Evolutionary conservation across 306 rosid species (phyloP), one percentile per base, ranked within the genome.

Genomic region (Begonia peltatifolia): DNA sequence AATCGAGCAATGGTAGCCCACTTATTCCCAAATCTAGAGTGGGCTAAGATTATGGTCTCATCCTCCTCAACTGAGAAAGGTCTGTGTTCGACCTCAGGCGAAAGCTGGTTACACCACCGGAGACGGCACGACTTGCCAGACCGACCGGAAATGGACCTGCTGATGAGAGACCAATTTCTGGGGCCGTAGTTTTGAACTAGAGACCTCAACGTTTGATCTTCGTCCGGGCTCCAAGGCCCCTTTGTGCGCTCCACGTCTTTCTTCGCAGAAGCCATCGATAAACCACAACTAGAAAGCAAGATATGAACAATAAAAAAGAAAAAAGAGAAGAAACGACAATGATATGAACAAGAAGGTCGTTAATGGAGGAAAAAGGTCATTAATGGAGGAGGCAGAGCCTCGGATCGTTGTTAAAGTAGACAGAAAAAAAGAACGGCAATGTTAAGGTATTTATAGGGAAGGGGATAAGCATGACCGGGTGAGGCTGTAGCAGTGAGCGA

Each of bases 211-310:
- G 78, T 68, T 43, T 83, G 86, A 47, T 87, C 95, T 20, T 87
- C 95, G 20, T 83, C 93, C 2, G 84, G 95, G 46, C 93, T 80
- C 95, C 95, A 87, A 5, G 95, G 87, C 2, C 95, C 95, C 63
- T 78, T 87, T 16, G 80, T 82, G 58, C 95, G 89, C 74, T 80
- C 93, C 59, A 62, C 51, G 11, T 35, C 12, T 4, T 71, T 70
- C 47, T 55, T 66, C 9, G 71, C 5, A 8, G 79, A 71, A 38
- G 76, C 76, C 83, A 77, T 77, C 2, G 54, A 57, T 10, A 30
- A 30, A 30, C 38, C 38, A 6, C 38, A 30, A 30, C 38, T 30
- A 30, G 6, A 30, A 30, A 30, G 38, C 38, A 23, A 5, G 5
- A 30, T 1, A 30, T 4, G 36, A 30, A 30, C 2, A 6, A 30